Evolutionary conservation across 2,329 filamentous ascomycete genomes (phyloP), one percentile per base, ranked within the genome.

Genomic region (Paecilomyces dactylethromorphus): DNA sequence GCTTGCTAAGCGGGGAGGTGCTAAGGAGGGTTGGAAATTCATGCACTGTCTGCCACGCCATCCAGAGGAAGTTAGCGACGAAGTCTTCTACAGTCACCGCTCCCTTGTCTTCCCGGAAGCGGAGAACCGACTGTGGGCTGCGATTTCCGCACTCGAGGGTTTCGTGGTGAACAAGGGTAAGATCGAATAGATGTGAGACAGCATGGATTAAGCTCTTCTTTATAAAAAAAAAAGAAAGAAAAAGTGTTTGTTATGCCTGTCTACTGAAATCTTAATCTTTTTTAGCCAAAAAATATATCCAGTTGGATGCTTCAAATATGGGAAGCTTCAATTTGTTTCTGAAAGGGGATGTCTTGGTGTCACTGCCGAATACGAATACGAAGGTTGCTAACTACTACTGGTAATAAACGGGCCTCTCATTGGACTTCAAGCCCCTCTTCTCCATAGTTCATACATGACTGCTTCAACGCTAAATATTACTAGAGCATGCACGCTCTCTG

Each of bases 11-110:
- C 83, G 87, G 55, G 92, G 92, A 51, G 92, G 91, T 21, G 94
- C 94, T 50, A 96, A 94, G 74, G 81, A 88, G 13, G 84, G 84
- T 63, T 99, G 94, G 94, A 92, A 91, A 76, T 99, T 99, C 74
- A 97, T 99, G 94, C 94, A 99, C 79, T 99, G 94, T 74, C 77
- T 99, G 60, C 94, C 94, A 13, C 85, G 94, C 62, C 92, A 99
- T 71, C 84, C 85, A 0, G 93, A 99, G 74, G 94, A 99, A 78
- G 94, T 99, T 33, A 86, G 84, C 59, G 93, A 99, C 69, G 92
- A 94, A 70, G 92, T 99, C 1, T 97, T 99, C 71, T 97, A 97
- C 75, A 87, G 90, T 54, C 81, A 85, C 0, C 84, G 88, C 68
- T 96, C 90, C 45, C 79, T 99, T 26, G 94, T 97, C 3, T 99